Evolutionary conservation across 1,284 basidiomycete genomes (phyloP), one percentile per base, ranked within the genome.

Genomic region (Amylostereum chailletii): DNA sequence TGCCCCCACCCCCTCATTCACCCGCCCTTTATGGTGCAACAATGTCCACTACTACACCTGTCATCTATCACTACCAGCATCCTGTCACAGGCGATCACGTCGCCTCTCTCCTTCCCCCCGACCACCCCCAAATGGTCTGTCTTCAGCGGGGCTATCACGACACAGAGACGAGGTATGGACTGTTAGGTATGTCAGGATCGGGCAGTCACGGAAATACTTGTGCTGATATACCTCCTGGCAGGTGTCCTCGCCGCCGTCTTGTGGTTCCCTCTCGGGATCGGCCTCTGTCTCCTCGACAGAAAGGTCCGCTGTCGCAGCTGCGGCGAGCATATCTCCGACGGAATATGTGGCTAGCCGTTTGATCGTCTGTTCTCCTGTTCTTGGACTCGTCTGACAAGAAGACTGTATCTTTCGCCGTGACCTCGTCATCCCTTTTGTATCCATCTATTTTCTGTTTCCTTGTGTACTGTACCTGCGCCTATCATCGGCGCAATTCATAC

Each of bases 241-340:
- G 86, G 86, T 52, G 65, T 90, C 30, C 66, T 90, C 19, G 83
- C 84, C 9, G 87, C 87, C 3, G 68, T 90, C 29, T 70, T 90
- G 54, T 90, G 87, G 86, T 90, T 90, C 67, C 87, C 87, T 1
- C 65, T 89, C 0, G 87, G 87, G 4, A 72, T 90, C 42, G 84
- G 77, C 2, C 66, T 84, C 4, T 90, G 88, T 59, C 62, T 90
- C 10, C 69, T 90, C 11, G 87, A 90, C 61, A 72, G 82, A 45
- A 68, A 71, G 47, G 79, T 85, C 38, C 74, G 71, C 52, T 90
- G 86, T 64, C 64, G 59, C 27, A 77, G 84, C 8, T 90, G 76
- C 46, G 75, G 75, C 10, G 50, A 55, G 38, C 29, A 43, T 1
- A 29, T 57, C 10, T 50, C 52, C 27, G 42, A 52, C 2, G 56